Base-by-base conservation (phyloP, 2,329 filamentous ascomycete species). In the Botryotinia calthae region DNA sequence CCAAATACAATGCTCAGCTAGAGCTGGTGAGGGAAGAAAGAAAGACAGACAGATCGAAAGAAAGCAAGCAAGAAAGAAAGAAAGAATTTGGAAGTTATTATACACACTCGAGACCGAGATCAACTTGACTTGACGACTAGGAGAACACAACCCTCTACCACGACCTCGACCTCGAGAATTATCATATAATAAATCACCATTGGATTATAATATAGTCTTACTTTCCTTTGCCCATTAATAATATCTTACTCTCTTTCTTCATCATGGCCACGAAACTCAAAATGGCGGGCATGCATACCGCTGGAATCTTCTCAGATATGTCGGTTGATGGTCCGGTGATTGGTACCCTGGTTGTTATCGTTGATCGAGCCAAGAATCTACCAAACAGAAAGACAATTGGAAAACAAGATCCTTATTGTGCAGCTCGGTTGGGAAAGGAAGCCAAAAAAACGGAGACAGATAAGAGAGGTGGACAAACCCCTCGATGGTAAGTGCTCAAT, bases 341-440 rank as follows among this genome's bases (percentile, higher is more conserved):
- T 79, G 96, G 96, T 77, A 98, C 95, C 2, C 86, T 99, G 78
- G 94, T 99, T 64, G 88, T 94, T 73, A 91, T 99, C 79, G 89
- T 98, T 79, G 96, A 99, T 84, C 89, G 95, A 77, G 96, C 95
- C 70, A 98, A 97, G 88, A 99, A 99, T 82, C 85, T 99, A 77
- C 96, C 96, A 68, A 99, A 99, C 84, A 86, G 94, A 78, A 97
- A 97, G 85, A 96, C 94, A 9, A 98, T 99, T 86, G 96, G 96
- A 72, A 99, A 99, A 84, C 96, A 99, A 84, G 95, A 98, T 81
- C 95, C 96, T 0, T 99, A 98, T 83, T 98, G 95, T 83, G 96
- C 96, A 54, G 95, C 94, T 46, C 88, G 96, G 71, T 84, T 99
- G 63, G 96, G 95, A 48, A 99, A 99, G 82, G 95, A 98, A 83